These are phyloP conservation scores for Ceratocystis eucalypticola DNA, from an alignment of 2,329 filamentous ascomycete genomes.

Conservation along the genomic window DNA sequence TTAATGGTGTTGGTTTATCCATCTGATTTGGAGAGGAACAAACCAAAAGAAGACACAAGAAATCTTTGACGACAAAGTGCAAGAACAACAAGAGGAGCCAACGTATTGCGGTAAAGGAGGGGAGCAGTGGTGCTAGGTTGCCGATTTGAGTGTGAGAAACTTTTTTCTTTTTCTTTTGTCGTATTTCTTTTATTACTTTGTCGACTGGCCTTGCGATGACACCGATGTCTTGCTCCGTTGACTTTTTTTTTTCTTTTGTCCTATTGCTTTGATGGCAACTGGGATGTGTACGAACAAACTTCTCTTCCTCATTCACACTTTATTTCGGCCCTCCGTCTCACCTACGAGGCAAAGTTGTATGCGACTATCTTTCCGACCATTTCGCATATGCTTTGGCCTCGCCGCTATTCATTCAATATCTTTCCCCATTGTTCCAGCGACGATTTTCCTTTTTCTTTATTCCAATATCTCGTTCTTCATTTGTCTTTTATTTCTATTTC, in stretches of 20 bases:
- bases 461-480: slow-evolving; percentile 9
- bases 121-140: no score
- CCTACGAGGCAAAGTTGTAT: not conserved
- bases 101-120: not conserved
- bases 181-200: not conserved
- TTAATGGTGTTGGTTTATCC: slow-evolving; percentile 1
- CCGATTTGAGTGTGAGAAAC: not conserved
- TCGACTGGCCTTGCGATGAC: not conserved
- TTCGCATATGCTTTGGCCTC: not conserved
- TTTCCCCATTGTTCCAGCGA: slow-evolving; percentile 4
- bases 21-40: not conserved
- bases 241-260: not conserved
- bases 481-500: slow-evolving; percentile 7
- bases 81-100: not conserved
- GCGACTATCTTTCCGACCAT: not conserved
- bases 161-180: slow-evolving; percentile 1
- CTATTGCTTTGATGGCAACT: not conserved
- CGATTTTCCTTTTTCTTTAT: slow-evolving; percentile 5
- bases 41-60: not conserved
- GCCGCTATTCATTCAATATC: slow-evolving; percentile 1
- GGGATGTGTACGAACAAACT: slow-evolving; percentile 3
- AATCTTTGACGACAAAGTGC: not conserved
- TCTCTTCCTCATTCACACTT: not conserved
- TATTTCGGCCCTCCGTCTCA: not conserved
- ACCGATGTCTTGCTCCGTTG: not conserved